Conservation (phyloP, 202 grass and related monocot species). For the Bolboschoenoplectus hybrid region DNA sequence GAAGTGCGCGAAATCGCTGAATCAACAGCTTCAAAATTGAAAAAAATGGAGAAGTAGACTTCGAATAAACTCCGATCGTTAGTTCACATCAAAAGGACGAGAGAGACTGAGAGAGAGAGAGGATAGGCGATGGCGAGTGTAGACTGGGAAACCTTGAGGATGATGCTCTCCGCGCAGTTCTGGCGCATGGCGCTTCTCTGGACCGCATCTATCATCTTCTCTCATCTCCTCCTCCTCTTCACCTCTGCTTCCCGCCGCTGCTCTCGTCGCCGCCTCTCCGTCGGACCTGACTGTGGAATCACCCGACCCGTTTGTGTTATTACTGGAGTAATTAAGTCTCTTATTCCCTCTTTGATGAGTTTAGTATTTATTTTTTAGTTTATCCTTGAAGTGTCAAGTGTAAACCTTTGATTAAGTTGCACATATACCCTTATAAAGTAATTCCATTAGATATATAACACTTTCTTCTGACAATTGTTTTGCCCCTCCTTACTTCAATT, state of each 20-base stretch:
- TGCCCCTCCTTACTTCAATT: background rate
- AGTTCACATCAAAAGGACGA: background rate
- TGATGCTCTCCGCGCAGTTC: constrained; percentile 62
- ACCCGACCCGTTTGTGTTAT: constrained; percentile 61
- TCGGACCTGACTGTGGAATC: background rate
- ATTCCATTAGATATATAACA: background rate
- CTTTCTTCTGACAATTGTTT: background rate
- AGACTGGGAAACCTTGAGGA: constrained; percentile 52
- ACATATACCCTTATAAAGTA: background rate
- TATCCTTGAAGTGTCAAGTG: background rate
- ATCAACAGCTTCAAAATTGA: background rate
- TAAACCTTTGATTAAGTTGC: background rate
- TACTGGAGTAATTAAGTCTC: constrained; percentile 55
- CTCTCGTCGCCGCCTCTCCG: constrained; percentile 27
- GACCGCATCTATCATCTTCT: constrained; percentile 65
- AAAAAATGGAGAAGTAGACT: no score
- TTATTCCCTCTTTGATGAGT: background rate
- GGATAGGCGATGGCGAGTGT: background rate
- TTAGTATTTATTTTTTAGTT: background rate
- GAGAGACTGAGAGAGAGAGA: background rate
- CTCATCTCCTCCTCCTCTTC: constrained; percentile 55
- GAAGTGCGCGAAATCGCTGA: background rate
- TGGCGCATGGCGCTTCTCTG: constrained; percentile 85
- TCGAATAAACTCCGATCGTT: background rate
- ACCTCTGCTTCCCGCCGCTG: constrained; percentile 18